Evolutionary conservation across 306 rosid genomes (phyloP).

Genomic region (Ceratonia siliqua): DNA sequence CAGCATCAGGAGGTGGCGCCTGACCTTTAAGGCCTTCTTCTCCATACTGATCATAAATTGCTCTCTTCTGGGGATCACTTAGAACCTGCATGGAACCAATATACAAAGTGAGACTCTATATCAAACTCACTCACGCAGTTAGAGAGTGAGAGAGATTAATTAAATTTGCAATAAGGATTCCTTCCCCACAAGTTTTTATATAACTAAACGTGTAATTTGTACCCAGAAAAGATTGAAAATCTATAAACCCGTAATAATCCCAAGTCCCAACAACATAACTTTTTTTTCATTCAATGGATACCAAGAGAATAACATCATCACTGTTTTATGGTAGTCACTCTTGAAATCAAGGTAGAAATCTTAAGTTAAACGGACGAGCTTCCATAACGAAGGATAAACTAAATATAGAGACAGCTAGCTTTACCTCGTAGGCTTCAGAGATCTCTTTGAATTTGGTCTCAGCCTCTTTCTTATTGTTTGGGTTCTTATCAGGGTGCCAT

Average conservation of each 20-base stretch:
- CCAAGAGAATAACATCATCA: background rate
- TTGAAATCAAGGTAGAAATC: background rate
- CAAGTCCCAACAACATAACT: too few species aligned
- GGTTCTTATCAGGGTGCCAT: constrained; percentile 95
- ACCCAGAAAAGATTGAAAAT: background rate
- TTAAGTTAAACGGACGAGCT: background rate
- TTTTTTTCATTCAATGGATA: background rate
- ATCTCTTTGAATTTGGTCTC: constrained; percentile 81
- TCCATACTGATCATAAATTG: constrained; percentile 85
- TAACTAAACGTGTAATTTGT: background rate
- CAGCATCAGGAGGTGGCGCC: constrained; percentile 73
- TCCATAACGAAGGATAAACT: background rate
- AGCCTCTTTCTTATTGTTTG: constrained; percentile 74
- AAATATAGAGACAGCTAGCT: background rate
- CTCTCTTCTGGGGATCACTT: constrained; percentile 87
- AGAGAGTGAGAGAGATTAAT: background rate
- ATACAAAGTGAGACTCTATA: constrained; percentile 16
- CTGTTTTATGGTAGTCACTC: background rate
- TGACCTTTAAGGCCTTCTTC: constrained; percentile 90
- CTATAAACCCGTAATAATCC: background rate
- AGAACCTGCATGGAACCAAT: constrained; percentile 57
- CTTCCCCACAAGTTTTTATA: background rate
- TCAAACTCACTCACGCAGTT: background rate
- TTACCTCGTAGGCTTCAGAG: constrained; percentile 89
- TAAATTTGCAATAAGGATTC: background rate